Conservation (phyloP, 1,284 basidiomycete species). For the Waitea zeae region DNA sequence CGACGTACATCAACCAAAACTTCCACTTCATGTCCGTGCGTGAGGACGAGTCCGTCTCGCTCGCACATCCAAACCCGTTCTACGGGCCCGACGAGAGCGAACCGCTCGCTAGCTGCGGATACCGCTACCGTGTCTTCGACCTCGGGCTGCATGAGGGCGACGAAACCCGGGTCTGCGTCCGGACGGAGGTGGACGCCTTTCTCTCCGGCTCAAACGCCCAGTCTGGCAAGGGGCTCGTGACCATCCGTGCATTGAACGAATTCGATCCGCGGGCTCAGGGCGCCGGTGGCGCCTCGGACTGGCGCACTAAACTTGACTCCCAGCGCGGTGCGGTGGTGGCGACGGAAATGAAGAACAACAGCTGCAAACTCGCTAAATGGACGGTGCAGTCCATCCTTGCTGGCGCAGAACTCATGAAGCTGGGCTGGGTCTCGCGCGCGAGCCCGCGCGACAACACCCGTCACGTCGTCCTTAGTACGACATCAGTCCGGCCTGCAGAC, state of each 20-base stretch:
- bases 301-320: constrained; percentile 90
- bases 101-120: constrained; percentile 88
- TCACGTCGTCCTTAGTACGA: constrained; percentile 90
- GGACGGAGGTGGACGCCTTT: constrained; percentile 95
- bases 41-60: constrained; percentile 51
- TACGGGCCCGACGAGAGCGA: constrained; percentile 91
- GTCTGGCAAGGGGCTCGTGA: constrained; percentile 69
- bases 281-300: constrained; percentile 88
- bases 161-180: constrained; percentile 80
- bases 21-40: constrained; percentile 93
- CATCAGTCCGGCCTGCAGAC: constrained; percentile 87
- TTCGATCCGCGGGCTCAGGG: constrained; percentile 89
- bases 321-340: constrained; percentile 97
- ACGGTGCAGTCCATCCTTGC: constrained; percentile 91
- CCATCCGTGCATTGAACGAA: constrained; percentile 93
- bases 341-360: constrained; percentile 99
- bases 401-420: constrained; percentile 94
- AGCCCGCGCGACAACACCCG: constrained; percentile 90
- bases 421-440: constrained; percentile 84
- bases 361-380: constrained; percentile 96
- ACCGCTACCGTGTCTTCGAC: constrained; percentile 94
- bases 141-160: constrained; percentile 83
- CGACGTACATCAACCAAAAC: constrained; percentile 98
- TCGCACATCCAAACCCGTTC: constrained; percentile 87
- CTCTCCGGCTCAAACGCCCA: constrained; percentile 45